Conservation (phyloP, 495 filamentous ascomycete genomes). For the Daldinia caldariorum region DNA sequence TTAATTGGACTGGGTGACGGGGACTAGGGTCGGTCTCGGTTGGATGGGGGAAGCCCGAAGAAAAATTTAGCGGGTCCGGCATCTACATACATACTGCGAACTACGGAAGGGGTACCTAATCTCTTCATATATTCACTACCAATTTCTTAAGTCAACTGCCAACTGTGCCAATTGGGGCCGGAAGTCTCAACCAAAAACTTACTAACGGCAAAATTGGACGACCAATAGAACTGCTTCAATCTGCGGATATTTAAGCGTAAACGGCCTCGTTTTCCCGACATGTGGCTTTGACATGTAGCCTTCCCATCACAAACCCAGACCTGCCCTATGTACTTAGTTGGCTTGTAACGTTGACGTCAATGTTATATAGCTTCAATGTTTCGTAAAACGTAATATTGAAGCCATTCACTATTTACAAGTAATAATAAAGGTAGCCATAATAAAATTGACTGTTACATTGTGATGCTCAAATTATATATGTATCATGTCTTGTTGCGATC, state of each 20-base stretch:
- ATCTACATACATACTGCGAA: conserved; percentile 22
- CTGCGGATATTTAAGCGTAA: conserved; percentile 23
- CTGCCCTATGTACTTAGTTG: conserved; percentile 6
- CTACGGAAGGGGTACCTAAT: conserved; percentile 18
- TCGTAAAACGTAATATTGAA: background rate
- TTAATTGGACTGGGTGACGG: conserved; percentile 36
- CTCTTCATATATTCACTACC: conserved; percentile 2
- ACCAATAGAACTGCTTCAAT: conserved; percentile 21
- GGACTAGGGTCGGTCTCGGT: conserved; percentile 43
- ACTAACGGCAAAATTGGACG: conserved; percentile 8
- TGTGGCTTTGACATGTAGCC: conserved; percentile 1
- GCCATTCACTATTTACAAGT: background rate
- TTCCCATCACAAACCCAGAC: background rate
- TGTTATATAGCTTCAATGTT: conserved; percentile 15
- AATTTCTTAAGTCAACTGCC: conserved; percentile 8
- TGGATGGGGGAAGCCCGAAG: conserved; percentile 37
- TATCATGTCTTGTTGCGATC: background rate
- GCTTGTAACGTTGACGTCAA: conserved; percentile 31
- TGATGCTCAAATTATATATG: background rate
- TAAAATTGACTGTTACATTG: background rate
- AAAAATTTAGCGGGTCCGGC: conserved; percentile 43
- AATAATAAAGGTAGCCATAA: background rate
- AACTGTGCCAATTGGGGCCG: conserved; percentile 24
- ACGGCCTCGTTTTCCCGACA: conserved; percentile 15
- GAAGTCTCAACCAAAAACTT: conserved; percentile 31